Base-by-base conservation (phyloP, 176 grass and related monocot genomes). In the Neostapfia colusana region DNA sequence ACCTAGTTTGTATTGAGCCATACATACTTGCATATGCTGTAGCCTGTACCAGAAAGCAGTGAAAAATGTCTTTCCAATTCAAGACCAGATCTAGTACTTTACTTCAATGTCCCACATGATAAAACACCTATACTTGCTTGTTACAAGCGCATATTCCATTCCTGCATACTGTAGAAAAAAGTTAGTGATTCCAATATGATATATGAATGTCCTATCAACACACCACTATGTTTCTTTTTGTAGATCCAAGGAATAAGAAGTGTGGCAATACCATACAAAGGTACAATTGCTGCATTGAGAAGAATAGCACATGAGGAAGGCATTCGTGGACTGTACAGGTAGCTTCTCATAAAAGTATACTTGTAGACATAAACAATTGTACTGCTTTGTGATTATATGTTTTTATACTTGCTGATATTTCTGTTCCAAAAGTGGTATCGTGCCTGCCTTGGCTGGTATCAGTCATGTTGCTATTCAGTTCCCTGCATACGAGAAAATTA, bases 391-490 rank as follows among this genome's bases (percentile, higher is more conserved):
- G 8, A 63, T 34, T 80, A 10, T 75, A n/a, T 83, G 63, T 34
- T 88, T 37, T 72, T 66, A 69, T 65, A 20, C 4, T 56, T 74
- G 25, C 75, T 71, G 27, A 13, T 65, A 31, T 75, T 64, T 87
- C 58, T 5, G 27, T 78, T 65, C 34, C 11, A 78, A 75, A 83
- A 97, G 95, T 63, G 95, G 95, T 56, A 84, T 97, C 3, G 82
- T 94, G 54, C 95, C 95, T 75, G 95, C 95, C 35, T 92, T 97
- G 82, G 95, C 86, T 60, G 95, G 95, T 87, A 89, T 97, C 51
- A 92, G 89, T 74, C 95, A 97, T 79, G 95, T 97, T 82, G 95
- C 95, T 49, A 97, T 97, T 63, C 95, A 97, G 82, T 97, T 97
- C 68, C 95, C 95, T 59, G 70, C 84, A 61, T 94, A 97, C 20